Evolutionary conservation across 2,329 filamentous ascomycete species (phyloP).

Genomic region (Fusarium xylarioides): DNA sequence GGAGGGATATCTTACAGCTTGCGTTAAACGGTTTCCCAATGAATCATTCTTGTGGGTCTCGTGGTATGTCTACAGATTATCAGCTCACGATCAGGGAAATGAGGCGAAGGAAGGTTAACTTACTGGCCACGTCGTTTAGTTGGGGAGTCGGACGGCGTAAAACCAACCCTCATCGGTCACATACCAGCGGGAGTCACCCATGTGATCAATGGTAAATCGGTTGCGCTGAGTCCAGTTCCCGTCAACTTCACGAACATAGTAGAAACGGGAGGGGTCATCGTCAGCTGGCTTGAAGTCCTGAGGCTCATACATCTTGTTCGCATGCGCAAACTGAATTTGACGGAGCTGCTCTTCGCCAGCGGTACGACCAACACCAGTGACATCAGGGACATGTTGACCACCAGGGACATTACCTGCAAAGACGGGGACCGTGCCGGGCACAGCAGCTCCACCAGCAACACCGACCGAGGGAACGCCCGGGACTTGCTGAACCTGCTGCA

Average conservation of each 20-base stretch:
- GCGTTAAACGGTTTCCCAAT: neutral
- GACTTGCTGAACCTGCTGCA: constrained; percentile 42
- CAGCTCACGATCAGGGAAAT: neutral
- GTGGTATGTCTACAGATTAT: constrained; percentile 14
- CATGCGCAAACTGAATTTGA: constrained; percentile 59
- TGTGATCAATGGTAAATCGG: constrained; percentile 67
- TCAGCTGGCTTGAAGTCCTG: constrained; percentile 72
- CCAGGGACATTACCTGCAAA: constrained; percentile 52
- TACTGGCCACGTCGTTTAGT: constrained; percentile 36
- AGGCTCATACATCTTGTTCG: constrained; percentile 62
- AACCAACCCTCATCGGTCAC: constrained; percentile 65
- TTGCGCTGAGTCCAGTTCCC: constrained; percentile 67
- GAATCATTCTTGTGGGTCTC: neutral
- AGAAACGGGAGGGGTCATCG: constrained; percentile 67
- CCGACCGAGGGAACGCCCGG: constrained; percentile 41
- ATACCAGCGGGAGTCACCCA: constrained; percentile 68
- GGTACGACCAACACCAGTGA: constrained; percentile 63
- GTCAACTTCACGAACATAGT: constrained; percentile 69
- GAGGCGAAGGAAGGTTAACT: neutral
- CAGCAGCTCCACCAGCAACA: constrained; percentile 36
- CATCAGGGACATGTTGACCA: constrained; percentile 54
- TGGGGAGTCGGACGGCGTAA: constrained; percentile 66
- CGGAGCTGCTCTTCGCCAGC: constrained; percentile 57
- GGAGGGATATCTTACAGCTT: neutral
- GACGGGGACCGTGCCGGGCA: constrained; percentile 43